Conservation (phyloP, 192 early-diverging fungal species). For the Coemansia sp. region DNA sequence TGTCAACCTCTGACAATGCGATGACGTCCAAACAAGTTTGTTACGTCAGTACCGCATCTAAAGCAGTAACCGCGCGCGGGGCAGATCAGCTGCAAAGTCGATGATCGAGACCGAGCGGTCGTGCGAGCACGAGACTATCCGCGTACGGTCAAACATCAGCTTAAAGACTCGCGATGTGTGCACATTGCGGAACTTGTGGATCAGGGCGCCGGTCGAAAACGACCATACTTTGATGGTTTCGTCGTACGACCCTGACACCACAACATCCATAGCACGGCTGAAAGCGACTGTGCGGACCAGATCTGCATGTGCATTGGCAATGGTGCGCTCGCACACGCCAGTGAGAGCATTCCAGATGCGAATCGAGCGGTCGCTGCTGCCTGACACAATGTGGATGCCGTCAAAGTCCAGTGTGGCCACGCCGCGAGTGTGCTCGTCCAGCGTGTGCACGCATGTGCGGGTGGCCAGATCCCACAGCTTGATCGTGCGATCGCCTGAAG, state of each 20-base stretch:
- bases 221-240: slow-evolving; percentile 88
- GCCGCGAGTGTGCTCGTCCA: slow-evolving; percentile 76
- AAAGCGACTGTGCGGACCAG: slow-evolving; percentile 47
- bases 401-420: slow-evolving; percentile 91
- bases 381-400: slow-evolving; percentile 77
- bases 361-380: slow-evolving; percentile 79
- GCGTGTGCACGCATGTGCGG: slow-evolving; percentile 64
- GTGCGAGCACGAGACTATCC: slow-evolving; percentile 82
- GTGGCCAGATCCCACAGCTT: slow-evolving; percentile 79
- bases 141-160: slow-evolving; percentile 75
- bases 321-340: slow-evolving; percentile 56
- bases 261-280: slow-evolving; percentile 38
- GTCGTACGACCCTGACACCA: slow-evolving; percentile 90
- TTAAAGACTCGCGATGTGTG: slow-evolving; percentile 76
- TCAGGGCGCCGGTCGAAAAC: slow-evolving; percentile 61
- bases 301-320: slow-evolving; percentile 37
- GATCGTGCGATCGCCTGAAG: slow-evolving; percentile 79
- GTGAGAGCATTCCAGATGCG: slow-evolving; percentile 72
- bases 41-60: not conserved
- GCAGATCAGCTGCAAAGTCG: slow-evolving; percentile 40
- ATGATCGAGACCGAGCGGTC: slow-evolving; percentile 54
- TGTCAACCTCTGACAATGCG: too few relatives aligned
- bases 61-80: slow-evolving; percentile 27
- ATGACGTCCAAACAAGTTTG: too few relatives aligned
- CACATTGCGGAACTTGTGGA: slow-evolving; percentile 57